Conservation (phyloP, 257 asterid genomes). For the Mentha longifolia region DNA sequence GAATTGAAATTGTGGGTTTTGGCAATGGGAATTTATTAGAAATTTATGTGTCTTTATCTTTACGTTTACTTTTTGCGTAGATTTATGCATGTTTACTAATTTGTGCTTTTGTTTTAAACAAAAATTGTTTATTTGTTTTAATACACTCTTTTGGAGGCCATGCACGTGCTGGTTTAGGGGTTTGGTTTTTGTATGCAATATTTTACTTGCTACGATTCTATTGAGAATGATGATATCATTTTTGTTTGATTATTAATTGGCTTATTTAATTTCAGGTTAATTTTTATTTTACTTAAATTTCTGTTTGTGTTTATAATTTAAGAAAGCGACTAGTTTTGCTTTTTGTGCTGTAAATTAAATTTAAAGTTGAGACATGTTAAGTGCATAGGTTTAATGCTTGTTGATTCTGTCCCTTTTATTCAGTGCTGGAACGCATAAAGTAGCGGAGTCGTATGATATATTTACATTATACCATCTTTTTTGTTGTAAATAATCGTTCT, state of each 20-base stretch:
- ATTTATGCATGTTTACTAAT: slow-evolving; percentile 13
- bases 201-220: slow-evolving; percentile 27
- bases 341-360: slow-evolving; percentile 6
- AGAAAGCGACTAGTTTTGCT: slow-evolving; percentile 3
- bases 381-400: slow-evolving; percentile 29
- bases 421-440: not conserved
- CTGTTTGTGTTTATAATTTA: not conserved
- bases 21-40: not conserved
- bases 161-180: slow-evolving; percentile 41
- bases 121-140: not conserved
- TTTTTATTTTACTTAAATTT: not conserved
- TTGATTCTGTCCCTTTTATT: slow-evolving; percentile 9
- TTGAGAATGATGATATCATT: slow-evolving; percentile 31
- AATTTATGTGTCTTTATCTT: slow-evolving; percentile 2
- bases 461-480: not conserved
- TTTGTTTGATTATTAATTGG: slow-evolving; percentile 3
- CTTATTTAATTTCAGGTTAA: not conserved
- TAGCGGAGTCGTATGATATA: too few species aligned
- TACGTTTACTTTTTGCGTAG: slow-evolving; percentile 9
- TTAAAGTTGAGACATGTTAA: slow-evolving; percentile 23
- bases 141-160: slow-evolving; percentile 32
- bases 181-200: not conserved
- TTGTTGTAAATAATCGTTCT: not conserved
- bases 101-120: not conserved
- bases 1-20: not conserved